Evolutionary conservation across 1,284 basidiomycete species (phyloP).

Genomic region (Earliella scabrosa): DNA sequence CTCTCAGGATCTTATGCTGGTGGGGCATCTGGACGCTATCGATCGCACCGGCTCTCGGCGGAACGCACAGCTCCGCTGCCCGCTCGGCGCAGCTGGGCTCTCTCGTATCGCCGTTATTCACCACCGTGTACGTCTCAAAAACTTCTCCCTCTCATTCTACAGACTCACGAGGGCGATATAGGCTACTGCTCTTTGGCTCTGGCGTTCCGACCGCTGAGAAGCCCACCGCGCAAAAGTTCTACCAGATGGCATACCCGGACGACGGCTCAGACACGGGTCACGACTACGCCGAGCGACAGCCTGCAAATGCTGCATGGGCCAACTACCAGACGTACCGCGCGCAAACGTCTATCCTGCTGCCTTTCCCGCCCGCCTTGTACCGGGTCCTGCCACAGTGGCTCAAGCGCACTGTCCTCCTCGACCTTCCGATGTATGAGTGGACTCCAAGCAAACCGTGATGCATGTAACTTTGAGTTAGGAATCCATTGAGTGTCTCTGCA

Average conservation of each 20-base stretch:
- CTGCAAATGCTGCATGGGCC: conserved; percentile 47
- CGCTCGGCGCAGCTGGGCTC: conserved; percentile 61
- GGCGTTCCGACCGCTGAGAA: conserved; percentile 78
- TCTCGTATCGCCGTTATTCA: conserved; percentile 68
- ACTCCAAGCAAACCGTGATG: too few relatives aligned
- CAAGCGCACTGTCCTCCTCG: conserved; percentile 65
- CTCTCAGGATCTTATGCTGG: conserved; percentile 72
- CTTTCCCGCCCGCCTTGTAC: conserved; percentile 66
- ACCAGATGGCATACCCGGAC: conserved; percentile 52
- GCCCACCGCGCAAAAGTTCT: conserved; percentile 69
- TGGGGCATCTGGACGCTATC: conserved; percentile 75
- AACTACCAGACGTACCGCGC: conserved; percentile 60
- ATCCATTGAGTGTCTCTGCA: too few relatives aligned
- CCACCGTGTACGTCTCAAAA: conserved; percentile 54
- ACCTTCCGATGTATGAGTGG: conserved; percentile 64
- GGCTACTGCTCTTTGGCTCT: conserved; percentile 68
- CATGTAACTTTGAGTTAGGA: too few relatives aligned
- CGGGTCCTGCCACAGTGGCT: conserved; percentile 54
- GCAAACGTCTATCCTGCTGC: conserved; percentile 70
- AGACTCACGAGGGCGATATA: conserved; percentile 28
- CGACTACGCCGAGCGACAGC: not conserved
- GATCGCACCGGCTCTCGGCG: conserved; percentile 59
- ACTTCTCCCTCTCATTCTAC: not conserved
- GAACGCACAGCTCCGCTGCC: conserved; percentile 44
- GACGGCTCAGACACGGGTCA: conserved; percentile 34